Evolutionary conservation across 169 alveolate species (phyloP).

Genomic region (Eimeria tenella): DNA sequence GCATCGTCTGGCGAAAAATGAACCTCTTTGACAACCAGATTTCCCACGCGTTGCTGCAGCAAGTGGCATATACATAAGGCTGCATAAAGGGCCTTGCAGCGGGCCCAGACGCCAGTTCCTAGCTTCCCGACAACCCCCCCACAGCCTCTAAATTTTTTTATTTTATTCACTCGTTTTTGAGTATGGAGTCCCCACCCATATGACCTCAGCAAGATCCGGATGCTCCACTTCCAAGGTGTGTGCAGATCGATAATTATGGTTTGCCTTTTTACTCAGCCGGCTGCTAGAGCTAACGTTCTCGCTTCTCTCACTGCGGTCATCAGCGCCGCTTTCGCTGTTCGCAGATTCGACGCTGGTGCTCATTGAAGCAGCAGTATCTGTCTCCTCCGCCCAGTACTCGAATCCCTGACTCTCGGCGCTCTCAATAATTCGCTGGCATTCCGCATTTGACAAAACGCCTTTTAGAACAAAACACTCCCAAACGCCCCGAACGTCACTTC

Average conservation of each 20-base stretch:
- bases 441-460: conserved; percentile 46
- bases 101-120: background rate
- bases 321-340: background rate
- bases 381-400: conserved; percentile 69
- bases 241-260: conserved; percentile 68
- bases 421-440: conserved; percentile 64
- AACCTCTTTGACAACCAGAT: conserved; percentile 48
- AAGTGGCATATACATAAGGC: no score
- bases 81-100: background rate
- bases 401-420: conserved; percentile 54
- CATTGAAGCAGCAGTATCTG: background rate
- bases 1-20: conserved; percentile 59
- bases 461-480: conserved; percentile 63
- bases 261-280: background rate
- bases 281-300: background rate
- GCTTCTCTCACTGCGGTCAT: background rate
- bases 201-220: conserved; percentile 71
- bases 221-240: conserved; percentile 62
- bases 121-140: background rate
- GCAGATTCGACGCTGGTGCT: background rate
- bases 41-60: conserved; percentile 74
- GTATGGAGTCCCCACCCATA: conserved; percentile 40
- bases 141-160: no score
- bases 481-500: conserved; percentile 6
- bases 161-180: background rate